These are phyloP conservation scores for Brasilioporus rufonigricans DNA, from an alignment of 768 basidiomycete genomes.

Conservation along the genomic window DNA sequence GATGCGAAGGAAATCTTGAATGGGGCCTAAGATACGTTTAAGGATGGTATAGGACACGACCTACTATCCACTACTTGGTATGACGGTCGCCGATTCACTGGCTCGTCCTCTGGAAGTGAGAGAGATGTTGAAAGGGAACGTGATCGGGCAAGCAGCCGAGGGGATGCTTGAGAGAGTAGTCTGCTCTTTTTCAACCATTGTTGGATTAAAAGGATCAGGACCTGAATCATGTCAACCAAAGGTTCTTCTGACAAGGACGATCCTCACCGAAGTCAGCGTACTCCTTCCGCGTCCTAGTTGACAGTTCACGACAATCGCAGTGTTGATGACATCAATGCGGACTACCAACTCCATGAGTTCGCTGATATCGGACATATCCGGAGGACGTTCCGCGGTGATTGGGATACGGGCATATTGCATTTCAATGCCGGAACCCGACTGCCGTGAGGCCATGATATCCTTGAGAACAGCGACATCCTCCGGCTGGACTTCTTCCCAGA, in stretches of 20 bases:
- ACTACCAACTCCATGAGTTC: slow-evolving; percentile 80
- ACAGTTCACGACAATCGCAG: slow-evolving; percentile 91
- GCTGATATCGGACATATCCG: slow-evolving; percentile 70
- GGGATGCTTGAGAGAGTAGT: slow-evolving; percentile 30
- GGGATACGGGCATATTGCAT: slow-evolving; percentile 84
- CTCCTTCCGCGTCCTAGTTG: slow-evolving; percentile 93
- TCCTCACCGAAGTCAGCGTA: slow-evolving; percentile 78
- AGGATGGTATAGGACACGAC: slow-evolving; percentile 17
- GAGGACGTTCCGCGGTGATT: slow-evolving; percentile 85
- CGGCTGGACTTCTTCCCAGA: slow-evolving; percentile 87
- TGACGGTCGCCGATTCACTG: slow-evolving; percentile 49
- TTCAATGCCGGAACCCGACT: slow-evolving; percentile 46
- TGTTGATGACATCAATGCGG: slow-evolving; percentile 60
- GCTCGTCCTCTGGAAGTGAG: slow-evolving; percentile 29
- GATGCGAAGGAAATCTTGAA: slow-evolving; percentile 75
- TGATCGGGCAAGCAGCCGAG: slow-evolving; percentile 32
- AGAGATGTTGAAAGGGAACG: slow-evolving; percentile 44
- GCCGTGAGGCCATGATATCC: slow-evolving; percentile 77
- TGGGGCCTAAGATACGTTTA: slow-evolving; percentile 2
- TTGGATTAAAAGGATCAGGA: slow-evolving; percentile 79
- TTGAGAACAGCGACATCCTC: slow-evolving; percentile 77
- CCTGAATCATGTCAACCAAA: slow-evolving; percentile 36
- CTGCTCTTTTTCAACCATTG: slow-evolving; percentile 65
- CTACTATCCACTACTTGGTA: slow-evolving; percentile 90
- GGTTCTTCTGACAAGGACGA: background rate